These are phyloP conservation scores for Geotrichum candidum DNA, from an alignment of 1,139 yeast genomes.

Conservation along the genomic window DNA sequence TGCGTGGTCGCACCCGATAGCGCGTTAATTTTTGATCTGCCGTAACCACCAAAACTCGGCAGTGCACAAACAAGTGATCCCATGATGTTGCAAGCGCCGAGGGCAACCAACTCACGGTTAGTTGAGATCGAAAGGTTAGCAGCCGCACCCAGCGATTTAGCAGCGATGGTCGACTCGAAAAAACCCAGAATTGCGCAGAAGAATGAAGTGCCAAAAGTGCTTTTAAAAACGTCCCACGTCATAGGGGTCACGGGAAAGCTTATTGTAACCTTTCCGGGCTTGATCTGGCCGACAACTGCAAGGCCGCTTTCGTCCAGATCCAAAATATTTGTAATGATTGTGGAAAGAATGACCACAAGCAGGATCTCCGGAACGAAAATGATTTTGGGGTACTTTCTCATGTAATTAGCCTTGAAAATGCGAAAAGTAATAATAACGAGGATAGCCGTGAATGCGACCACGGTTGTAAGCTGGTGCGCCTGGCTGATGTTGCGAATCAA, in stretches of 20 bases:
- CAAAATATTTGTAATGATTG: constrained; percentile 48
- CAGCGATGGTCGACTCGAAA: constrained; percentile 91
- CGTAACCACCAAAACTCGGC: constrained; percentile 96
- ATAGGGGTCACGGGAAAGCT: constrained; percentile 44
- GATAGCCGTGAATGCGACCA: constrained; percentile 33
- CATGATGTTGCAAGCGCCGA: constrained; percentile 68
- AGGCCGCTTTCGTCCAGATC: constrained; percentile 58
- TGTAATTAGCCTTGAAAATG: constrained; percentile 17
- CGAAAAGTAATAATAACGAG: constrained; percentile 31
- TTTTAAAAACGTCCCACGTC: constrained; percentile 34
- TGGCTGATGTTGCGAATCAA: constrained; percentile 41
- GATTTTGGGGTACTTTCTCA: constrained; percentile 11
- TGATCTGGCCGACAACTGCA: constrained; percentile 62
- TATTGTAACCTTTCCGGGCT: constrained; percentile 42
- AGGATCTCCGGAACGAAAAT: constrained; percentile 75
- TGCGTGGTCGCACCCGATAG: constrained; percentile 83
- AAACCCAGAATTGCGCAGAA: constrained; percentile 84
- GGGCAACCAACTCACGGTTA: constrained; percentile 62
- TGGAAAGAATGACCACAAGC: constrained; percentile 59
- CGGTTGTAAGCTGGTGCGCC: constrained; percentile 33
- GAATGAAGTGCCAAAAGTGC: constrained; percentile 42
- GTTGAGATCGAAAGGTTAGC: constrained; percentile 35
- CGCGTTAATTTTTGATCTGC: constrained; percentile 84
- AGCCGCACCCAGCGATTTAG: constrained; percentile 45
- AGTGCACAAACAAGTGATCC: constrained; percentile 71